These are phyloP conservation scores for Penicillium coprophilum DNA, from an alignment of 495 filamentous ascomycete genomes.

Conservation along the genomic window DNA sequence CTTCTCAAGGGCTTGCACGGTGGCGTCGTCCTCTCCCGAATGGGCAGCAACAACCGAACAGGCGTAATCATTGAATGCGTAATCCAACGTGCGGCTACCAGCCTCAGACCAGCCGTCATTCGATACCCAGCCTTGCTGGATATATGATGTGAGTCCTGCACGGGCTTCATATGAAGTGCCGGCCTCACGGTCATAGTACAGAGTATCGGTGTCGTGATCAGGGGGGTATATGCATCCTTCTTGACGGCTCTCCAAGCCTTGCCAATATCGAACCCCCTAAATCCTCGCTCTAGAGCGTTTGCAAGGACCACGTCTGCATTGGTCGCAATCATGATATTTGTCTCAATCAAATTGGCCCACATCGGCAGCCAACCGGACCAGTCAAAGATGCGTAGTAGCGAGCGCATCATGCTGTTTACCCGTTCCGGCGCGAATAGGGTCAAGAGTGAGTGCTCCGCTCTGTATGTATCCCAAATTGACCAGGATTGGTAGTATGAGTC, in stretches of 20 bases:
- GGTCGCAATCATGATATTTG: constrained; percentile 35
- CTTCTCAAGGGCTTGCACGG: constrained; percentile 10
- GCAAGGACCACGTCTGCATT: constrained; percentile 30
- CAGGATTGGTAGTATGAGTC: constrained; percentile 35
- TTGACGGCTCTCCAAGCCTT: constrained; percentile 27
- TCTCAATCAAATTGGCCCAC: constrained; percentile 32
- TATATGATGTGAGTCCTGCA: constrained; percentile 28
- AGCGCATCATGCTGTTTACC: constrained; percentile 33
- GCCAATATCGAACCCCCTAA: constrained; percentile 20
- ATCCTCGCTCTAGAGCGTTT: constrained; percentile 30
- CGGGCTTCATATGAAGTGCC: constrained; percentile 26
- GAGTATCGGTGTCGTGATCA: constrained; percentile 19
- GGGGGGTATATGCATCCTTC: constrained; percentile 30
- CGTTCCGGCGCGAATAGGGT: constrained; percentile 29
- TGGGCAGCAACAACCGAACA: constrained; percentile 24
- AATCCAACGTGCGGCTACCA: constrained; percentile 29
- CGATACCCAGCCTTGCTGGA: constrained; percentile 30
- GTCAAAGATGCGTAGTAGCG: constrained; percentile 28
- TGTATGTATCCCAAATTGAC: constrained; percentile 35
- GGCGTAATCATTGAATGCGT: constrained; percentile 30
- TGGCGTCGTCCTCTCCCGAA: constrained; percentile 11
- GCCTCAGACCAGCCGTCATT: constrained; percentile 32
- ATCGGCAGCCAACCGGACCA: constrained; percentile 31
- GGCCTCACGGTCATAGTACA: constrained; percentile 32
- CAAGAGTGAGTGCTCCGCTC: constrained; percentile 28